Conservation (phyloP, 139 green algal genomes). For the Yamagishiella unicocca region DNA sequence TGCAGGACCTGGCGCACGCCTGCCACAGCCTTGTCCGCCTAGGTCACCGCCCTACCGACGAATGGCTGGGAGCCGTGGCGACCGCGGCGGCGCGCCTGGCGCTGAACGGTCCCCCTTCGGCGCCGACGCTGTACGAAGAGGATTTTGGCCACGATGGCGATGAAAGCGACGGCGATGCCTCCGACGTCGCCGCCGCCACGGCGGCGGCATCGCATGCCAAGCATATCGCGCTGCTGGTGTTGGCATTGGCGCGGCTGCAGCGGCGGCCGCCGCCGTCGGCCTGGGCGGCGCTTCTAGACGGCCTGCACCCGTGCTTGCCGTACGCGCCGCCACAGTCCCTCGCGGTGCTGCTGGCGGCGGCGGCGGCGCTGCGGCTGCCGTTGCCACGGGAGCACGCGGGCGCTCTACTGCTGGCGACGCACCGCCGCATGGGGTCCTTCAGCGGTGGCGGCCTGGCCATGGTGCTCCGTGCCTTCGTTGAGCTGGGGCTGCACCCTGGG, state of each 20-base stretch:
- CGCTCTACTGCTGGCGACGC: constrained; percentile 30
- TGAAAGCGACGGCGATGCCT: not conserved
- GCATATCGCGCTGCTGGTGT: not conserved
- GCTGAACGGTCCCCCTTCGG: not conserved
- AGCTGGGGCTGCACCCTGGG: constrained; percentile 8
- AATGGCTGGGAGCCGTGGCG: not conserved
- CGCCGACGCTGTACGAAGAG: no score
- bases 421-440: constrained; percentile 7
- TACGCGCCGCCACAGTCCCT: not conserved
- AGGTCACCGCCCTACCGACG: not conserved
- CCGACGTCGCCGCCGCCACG: not conserved
- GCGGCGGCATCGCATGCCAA: not conserved
- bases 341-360: constrained; percentile 14
- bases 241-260: not conserved
- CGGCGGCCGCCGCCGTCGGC: constrained; percentile 1
- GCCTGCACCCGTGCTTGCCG: not conserved
- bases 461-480: not conserved
- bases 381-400: constrained; percentile 23
- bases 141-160: no score
- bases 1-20: not conserved
- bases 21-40: not conserved
- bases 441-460: not conserved
- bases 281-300: constrained; percentile 4
- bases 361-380: constrained; percentile 20
- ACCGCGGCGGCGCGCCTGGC: not conserved